phyloP scores from a whole-genome alignment of 352 stramenopile genomes.

The Globisporangium irregulare region DNA sequence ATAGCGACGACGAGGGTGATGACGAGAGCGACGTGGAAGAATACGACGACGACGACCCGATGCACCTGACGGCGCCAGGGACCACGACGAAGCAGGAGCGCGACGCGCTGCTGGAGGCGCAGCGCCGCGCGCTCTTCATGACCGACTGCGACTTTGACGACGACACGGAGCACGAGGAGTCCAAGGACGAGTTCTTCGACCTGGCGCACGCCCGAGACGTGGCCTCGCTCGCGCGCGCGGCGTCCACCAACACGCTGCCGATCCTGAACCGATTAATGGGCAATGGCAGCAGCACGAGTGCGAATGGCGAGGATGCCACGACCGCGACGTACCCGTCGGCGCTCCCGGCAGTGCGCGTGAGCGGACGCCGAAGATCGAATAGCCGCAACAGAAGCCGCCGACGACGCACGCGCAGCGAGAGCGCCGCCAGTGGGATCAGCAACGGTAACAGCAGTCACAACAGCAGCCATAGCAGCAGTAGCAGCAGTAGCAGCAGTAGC shows the following conservation, averaged over 20 bases:
- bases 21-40: constrained; percentile 23
- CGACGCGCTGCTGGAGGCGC: background rate
- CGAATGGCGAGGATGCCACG: background rate
- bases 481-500: constrained; percentile 22
- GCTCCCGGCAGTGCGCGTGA: constrained; percentile 15
- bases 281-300: background rate
- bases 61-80: background rate
- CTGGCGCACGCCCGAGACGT: constrained; percentile 10
- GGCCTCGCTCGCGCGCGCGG: constrained; percentile 13
- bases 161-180: constrained; percentile 36
- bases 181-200: constrained; percentile 14
- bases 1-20: constrained; percentile 36
- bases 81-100: background rate
- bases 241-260: constrained; percentile 14
- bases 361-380: constrained; percentile 30
- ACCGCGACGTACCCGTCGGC: constrained; percentile 15
- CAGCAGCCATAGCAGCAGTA: constrained; percentile 29
- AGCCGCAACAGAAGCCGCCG: constrained; percentile 28
- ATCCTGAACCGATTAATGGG: constrained; percentile 7
- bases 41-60: constrained; percentile 26
- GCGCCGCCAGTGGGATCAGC: constrained; percentile 23
- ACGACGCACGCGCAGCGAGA: constrained; percentile 37
- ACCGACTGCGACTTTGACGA: constrained; percentile 30
- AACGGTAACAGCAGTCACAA: constrained; percentile 6
- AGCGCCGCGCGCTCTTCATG: constrained; percentile 12